A percentile compares a stretch with the other conserved stretches of the same genome.
phyloP scores from a whole-genome alignment of 2,329 filamentous ascomycete genomes.

The Calonectria honghensis region DNA sequence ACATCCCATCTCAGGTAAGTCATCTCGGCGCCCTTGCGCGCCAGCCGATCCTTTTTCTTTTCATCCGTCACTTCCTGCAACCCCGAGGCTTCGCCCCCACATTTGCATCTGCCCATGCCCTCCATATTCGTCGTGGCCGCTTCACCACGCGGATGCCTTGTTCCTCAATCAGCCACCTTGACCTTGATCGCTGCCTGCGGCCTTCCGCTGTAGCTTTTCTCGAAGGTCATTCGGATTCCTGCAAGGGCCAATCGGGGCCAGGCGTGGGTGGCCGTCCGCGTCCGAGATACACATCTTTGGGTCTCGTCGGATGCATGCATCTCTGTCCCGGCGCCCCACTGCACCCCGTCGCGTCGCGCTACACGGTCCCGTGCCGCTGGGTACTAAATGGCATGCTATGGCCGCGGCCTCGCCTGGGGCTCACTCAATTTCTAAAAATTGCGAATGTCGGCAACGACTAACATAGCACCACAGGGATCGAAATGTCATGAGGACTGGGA shows the following conservation, averaged over 20 bases:
- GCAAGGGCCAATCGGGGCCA: constrained; percentile 37
- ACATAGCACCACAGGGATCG: constrained; percentile 46
- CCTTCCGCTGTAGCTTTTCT: constrained; percentile 10
- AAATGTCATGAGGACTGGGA: constrained; percentile 56
- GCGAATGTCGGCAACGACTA: constrained; percentile 42
- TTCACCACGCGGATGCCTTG: constrained; percentile 28
- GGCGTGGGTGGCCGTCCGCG: constrained; percentile 39
- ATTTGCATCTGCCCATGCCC: constrained; percentile 37
- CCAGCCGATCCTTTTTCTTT: constrained; percentile 33
- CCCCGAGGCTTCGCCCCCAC: constrained; percentile 45
- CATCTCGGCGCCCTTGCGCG: constrained; percentile 30
- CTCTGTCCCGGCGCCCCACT: constrained; percentile 52
- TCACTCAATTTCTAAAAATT: constrained; percentile 35
- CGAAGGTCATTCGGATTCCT: constrained; percentile 25
- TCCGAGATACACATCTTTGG: constrained; percentile 32
- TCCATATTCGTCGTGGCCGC: constrained; percentile 38
- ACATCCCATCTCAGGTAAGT: constrained; percentile 50
- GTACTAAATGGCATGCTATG: constrained; percentile 42
- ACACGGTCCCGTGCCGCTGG: constrained; percentile 54
- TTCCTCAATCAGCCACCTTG: constrained; percentile 41
- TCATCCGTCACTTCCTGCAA: constrained; percentile 35
- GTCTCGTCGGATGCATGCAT: constrained; percentile 54
- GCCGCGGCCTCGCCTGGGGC: constrained; percentile 31
- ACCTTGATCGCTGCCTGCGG: constrained; percentile 28
- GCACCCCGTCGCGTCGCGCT: constrained; percentile 54